Base-by-base conservation (phyloP, 345 rosid species). In the Xanthoceras sorbifolium region DNA sequence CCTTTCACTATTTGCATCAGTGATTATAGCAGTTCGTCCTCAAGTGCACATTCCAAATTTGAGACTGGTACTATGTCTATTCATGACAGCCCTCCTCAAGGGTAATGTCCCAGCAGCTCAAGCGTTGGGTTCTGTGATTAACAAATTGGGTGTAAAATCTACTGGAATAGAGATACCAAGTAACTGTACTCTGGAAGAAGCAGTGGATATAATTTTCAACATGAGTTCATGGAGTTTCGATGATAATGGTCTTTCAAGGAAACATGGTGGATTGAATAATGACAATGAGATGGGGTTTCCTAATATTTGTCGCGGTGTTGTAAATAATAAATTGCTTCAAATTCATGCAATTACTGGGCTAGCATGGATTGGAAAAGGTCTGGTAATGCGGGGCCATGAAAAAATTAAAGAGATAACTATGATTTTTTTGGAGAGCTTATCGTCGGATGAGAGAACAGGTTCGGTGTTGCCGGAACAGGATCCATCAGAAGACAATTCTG, bases 321-420 rank as follows among this genome's bases (percentile, higher is more conserved):
- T 69, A 66, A 85, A 77, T 67, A 64, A 72, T 81, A 74, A 38
- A 74, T 79, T 71, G 67, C 85, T 88, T 84, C 93, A 87, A 80
- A 81, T 69, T 74, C 88, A 79, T 82, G 92, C 91, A 63, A 85
- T 93, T 64, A 70, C 80, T 72, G 99, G 97, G 76, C 80, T 93
- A 79, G 93, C 97, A 67, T 96, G 99, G 99, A 88, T 93, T 71
- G 98, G 94, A 59, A 96, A 96, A 85, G 99, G 97, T 69, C 83
- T 96, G 82, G 91, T 96, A 74, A 87, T 96, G 94, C 89, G 88
- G 75, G 98, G 99, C 64, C 91, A 91, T 80, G 89, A 86, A 79
- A 92, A 90, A 84, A 84, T 90, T 32, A 91, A 83, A 64, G 93
- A 93, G 77, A 76, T 91, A 71, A 80, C 90, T 31, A 81, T 76